A percentile compares a stretch with the other conserved stretches of the same genome.
Evolutionary conservation across 441 rosid genomes (phyloP).

Genomic region (Rhodomyrtus psidioides): DNA sequence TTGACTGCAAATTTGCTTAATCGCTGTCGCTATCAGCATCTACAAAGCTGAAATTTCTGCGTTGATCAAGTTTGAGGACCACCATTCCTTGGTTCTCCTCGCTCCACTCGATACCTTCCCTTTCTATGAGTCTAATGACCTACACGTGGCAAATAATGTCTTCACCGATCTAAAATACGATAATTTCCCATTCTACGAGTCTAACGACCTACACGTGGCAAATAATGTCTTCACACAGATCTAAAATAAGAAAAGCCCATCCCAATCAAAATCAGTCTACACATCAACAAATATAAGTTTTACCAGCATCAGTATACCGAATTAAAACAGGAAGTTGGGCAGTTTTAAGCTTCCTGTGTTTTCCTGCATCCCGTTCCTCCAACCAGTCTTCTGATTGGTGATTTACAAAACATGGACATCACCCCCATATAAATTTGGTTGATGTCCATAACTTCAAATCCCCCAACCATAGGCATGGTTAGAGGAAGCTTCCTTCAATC

Average conservation of each 20-base stretch:
- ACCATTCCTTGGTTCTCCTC: slow-evolving; percentile 80
- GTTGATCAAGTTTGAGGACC: slow-evolving; percentile 51
- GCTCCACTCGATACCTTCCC: slow-evolving; percentile 49
- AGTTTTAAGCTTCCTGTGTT: not conserved
- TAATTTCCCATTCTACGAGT: not conserved
- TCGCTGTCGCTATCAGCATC: slow-evolving; percentile 56
- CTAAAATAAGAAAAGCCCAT: not conserved
- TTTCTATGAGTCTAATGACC: slow-evolving; percentile 50
- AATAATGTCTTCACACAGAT: not conserved
- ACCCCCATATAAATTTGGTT: no score
- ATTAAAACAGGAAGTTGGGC: not conserved
- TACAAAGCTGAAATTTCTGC: slow-evolving; percentile 59
- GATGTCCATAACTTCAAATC: no score
- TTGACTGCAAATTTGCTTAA: slow-evolving; percentile 4
- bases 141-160: slow-evolving; percentile 17
- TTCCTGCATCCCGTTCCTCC: not conserved
- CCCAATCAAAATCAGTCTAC: not conserved
- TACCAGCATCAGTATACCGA: not conserved
- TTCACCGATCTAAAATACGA: not conserved
- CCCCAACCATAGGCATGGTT: no score
- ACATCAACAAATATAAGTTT: not conserved
- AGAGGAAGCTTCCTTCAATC: no score
- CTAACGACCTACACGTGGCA: not conserved
- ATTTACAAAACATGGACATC: not conserved
- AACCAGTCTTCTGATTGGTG: not conserved